Evolutionary conservation across 495 filamentous ascomycete species (phyloP).

Genomic region (Xylaria longipes): DNA sequence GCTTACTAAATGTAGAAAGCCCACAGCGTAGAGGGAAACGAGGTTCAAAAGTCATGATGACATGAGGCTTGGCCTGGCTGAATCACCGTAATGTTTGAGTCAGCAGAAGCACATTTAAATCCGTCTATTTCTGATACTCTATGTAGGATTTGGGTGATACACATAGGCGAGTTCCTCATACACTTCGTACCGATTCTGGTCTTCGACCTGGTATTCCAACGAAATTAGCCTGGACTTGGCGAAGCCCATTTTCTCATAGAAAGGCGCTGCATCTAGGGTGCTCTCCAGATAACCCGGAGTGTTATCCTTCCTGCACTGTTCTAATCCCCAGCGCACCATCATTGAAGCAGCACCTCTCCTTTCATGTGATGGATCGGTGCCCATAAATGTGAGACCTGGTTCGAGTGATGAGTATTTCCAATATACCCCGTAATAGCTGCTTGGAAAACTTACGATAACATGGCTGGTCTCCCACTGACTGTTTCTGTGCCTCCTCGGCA

Average conservation of each 20-base stretch:
- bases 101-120: background rate
- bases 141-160: background rate
- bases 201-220: background rate
- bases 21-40: too few relatives aligned
- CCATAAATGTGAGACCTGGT: constrained; percentile 44
- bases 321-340: constrained; percentile 43
- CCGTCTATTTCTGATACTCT: background rate
- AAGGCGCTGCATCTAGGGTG: constrained; percentile 39
- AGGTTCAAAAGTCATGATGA: too few relatives aligned
- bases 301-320: constrained; percentile 27
- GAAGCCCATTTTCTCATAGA: constrained; percentile 43
- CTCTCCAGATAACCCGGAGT: constrained; percentile 45
- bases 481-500: constrained; percentile 36
- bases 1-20: too few relatives aligned
- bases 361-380: constrained; percentile 38
- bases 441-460: constrained; percentile 43
- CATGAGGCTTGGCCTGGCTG: too few relatives aligned
- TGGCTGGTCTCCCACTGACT: constrained; percentile 32
- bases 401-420: background rate
- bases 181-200: background rate
- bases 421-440: background rate
- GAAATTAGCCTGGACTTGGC: background rate
- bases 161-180: constrained; percentile 34
- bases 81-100: background rate
- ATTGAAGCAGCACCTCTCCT: constrained; percentile 40